Percentiles rank a stretch among this genome's conserved stretches.
These are phyloP conservation scores for Metarhizium robertsii DNA, from an alignment of 2,329 filamentous ascomycete genomes.

Conservation along the genomic window DNA sequence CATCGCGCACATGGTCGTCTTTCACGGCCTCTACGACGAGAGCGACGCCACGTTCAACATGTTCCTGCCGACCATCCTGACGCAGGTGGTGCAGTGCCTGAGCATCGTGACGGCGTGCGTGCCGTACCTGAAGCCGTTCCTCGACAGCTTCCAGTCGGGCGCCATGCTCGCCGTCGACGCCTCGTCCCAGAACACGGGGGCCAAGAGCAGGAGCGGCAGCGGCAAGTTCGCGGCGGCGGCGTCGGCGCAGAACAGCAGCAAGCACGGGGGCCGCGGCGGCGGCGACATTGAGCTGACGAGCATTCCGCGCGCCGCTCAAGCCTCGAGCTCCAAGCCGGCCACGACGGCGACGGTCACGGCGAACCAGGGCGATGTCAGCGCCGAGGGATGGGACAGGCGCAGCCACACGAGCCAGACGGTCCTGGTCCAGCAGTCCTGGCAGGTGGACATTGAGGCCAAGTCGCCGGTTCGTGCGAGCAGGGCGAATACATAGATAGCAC, in stretches of 20 bases:
- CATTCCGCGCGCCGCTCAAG: too few relatives aligned
- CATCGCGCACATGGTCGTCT: too few relatives aligned
- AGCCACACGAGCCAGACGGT: conserved; percentile 15
- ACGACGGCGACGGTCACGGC: too few relatives aligned
- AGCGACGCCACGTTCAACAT: too few relatives aligned
- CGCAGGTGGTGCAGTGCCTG: conserved; percentile 12
- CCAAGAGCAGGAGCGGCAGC: background rate
- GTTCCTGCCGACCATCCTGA: conserved; percentile 5
- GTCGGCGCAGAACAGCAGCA: too few relatives aligned
- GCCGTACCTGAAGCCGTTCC: conserved; percentile 13
- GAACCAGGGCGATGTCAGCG: background rate
- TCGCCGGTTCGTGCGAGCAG: background rate
- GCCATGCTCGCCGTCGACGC: conserved; percentile 8
- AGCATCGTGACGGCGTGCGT: conserved; percentile 13
- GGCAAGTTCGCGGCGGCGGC: too few relatives aligned
- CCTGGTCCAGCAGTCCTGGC: conserved; percentile 12
- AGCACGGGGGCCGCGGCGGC: too few relatives aligned
- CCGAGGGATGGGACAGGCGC: conserved; percentile 12
- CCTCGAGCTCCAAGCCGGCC: too few relatives aligned
- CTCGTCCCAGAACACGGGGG: background rate
- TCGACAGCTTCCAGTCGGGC: conserved; percentile 13
- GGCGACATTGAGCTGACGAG: too few relatives aligned
- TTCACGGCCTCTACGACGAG: too few relatives aligned
- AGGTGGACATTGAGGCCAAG: conserved; percentile 11
- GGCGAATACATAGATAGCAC: background rate